A percentile compares a stretch with the other conserved stretches of the same genome.
Conservation (phyloP, 495 filamentous ascomycete genomes). For the Copromyces sp. region DNA sequence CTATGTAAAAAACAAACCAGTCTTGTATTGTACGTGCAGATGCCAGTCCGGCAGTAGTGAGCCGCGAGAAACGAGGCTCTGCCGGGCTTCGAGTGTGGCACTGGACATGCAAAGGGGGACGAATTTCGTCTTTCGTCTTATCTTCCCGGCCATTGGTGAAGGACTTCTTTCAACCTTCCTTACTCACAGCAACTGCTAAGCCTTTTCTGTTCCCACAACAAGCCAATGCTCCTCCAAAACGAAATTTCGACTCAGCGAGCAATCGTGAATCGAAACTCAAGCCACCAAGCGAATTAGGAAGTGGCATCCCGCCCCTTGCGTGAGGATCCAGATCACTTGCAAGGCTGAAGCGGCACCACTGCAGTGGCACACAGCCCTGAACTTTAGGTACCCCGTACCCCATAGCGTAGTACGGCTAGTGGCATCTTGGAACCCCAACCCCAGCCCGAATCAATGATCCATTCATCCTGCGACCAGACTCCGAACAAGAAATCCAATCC, state of each 20-base stretch:
- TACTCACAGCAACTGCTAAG: neutral
- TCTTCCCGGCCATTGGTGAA: neutral
- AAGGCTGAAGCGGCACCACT: neutral
- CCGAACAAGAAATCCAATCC: neutral
- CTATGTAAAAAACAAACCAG: too few species aligned
- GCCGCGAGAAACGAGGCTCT: neutral
- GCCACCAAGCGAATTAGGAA: neutral
- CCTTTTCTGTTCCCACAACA: neutral
- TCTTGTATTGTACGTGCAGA: too few species aligned
- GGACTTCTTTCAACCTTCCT: neutral
- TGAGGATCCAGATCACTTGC: neutral
- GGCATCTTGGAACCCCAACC: neutral
- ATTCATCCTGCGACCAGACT: neutral
- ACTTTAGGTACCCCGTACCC: neutral
- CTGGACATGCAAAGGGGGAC: neutral
- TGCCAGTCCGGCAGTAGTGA: neutral
- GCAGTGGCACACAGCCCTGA: neutral
- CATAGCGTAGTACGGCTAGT: neutral
- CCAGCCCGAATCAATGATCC: neutral
- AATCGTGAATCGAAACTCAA: neutral
- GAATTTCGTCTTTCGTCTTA: neutral
- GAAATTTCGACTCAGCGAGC: neutral
- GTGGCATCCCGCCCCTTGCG: neutral
- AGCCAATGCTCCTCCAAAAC: neutral
- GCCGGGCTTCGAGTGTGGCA: neutral